Evolutionary conservation across 2,329 filamentous ascomycete species (phyloP).

Genomic region (Magnaporthiopsis rhizophila): DNA sequence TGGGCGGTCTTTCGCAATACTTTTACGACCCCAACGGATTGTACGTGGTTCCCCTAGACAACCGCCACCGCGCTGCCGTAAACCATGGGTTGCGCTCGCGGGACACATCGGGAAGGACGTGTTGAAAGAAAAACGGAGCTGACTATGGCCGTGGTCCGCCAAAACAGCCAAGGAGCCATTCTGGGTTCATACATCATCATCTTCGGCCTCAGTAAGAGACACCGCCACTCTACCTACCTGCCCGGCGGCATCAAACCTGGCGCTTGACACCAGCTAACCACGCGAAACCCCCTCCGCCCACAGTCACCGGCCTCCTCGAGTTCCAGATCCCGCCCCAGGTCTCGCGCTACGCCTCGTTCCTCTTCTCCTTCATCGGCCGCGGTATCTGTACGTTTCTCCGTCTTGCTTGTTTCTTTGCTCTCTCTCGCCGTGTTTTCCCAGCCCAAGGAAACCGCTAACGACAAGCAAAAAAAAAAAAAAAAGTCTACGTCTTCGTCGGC

Average conservation of each 20-base stretch:
- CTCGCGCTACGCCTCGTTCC: slow-evolving; percentile 89
- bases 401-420: not conserved
- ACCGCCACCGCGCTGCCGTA: no score
- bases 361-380: slow-evolving; percentile 95
- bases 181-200: slow-evolving; percentile 82
- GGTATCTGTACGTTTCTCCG: slow-evolving; percentile 66
- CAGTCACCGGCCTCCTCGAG: slow-evolving; percentile 68
- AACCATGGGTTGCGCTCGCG: slow-evolving; percentile 15
- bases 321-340: slow-evolving; percentile 93
- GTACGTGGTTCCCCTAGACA: slow-evolving; percentile 37
- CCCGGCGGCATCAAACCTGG: no score
- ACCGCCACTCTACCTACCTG: not conserved
- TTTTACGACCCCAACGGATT: slow-evolving; percentile 44
- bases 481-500: slow-evolving; percentile 91
- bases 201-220: slow-evolving; percentile 67
- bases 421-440: no score
- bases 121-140: not conserved
- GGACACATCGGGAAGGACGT: not conserved
- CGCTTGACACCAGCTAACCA: not conserved
- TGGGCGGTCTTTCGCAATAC: slow-evolving; percentile 73
- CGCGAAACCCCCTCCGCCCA: not conserved
- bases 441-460: no score
- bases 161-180: slow-evolving; percentile 59
- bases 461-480: no score
- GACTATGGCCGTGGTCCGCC: not conserved